Conservation (phyloP, 306 rosid genomes). For the Notholithocarpus densiflorus region DNA sequence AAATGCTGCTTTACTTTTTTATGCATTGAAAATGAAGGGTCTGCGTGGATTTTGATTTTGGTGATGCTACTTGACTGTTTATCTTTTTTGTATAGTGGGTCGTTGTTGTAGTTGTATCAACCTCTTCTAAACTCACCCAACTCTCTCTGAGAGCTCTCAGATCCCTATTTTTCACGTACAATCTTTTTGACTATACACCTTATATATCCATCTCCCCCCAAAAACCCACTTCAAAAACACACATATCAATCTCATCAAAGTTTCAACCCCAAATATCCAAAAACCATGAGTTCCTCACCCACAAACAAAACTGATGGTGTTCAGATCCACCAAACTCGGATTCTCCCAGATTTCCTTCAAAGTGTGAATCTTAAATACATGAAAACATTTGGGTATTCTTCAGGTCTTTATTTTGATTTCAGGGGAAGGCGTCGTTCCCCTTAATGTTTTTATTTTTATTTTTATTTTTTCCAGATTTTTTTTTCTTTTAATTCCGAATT, state of each 20-base stretch:
- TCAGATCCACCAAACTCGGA: conserved; percentile 43
- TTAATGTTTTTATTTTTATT: no score
- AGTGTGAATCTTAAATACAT: conserved; percentile 58
- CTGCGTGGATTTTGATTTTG: background rate
- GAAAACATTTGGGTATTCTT: no score
- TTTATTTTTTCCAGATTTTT: no score
- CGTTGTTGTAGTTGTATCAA: conserved; percentile 25
- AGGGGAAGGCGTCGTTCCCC: no score
- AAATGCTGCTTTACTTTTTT: background rate
- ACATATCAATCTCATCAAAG: background rate
- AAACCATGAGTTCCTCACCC: conserved; percentile 25
- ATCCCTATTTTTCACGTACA: background rate
- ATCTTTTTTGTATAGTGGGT: conserved; percentile 2
- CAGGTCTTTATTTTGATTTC: no score
- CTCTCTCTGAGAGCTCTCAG: background rate
- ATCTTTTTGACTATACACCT: background rate
- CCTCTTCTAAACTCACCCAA: background rate
- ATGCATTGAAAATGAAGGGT: background rate
- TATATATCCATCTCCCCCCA: background rate
- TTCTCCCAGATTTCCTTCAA: conserved; percentile 47
- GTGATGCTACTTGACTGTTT: background rate
- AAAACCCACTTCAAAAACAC: background rate
- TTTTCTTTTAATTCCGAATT: no score
- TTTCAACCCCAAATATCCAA: background rate
- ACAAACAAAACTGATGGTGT: conserved; percentile 6